A percentile compares a stretch with the other conserved stretches of the same genome.
Conservation (phyloP, 2,329 filamentous ascomycete genomes). For the Pseudocercospora pini-densiflorae region DNA sequence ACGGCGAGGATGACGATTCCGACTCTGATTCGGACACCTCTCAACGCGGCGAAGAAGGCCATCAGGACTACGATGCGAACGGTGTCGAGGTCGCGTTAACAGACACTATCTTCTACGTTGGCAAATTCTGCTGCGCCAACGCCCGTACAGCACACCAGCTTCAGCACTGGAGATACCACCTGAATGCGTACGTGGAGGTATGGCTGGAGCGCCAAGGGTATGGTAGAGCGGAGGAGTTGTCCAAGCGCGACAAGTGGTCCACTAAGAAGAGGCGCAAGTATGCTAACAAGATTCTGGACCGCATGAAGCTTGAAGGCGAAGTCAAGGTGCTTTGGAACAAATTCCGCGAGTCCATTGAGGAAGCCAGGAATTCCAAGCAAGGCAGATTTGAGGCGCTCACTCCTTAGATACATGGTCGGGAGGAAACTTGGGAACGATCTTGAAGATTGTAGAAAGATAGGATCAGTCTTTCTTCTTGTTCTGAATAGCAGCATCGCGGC, state of each 20-base stretch:
- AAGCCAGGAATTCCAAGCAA: constrained; percentile 57
- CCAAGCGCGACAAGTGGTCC: constrained; percentile 65
- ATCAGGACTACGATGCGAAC: constrained; percentile 53
- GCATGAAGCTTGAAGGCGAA: constrained; percentile 64
- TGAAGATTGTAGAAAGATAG: not conserved
- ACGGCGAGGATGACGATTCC: constrained; percentile 57
- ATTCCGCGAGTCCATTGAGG: constrained; percentile 67
- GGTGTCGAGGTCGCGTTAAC: constrained; percentile 52
- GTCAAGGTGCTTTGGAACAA: constrained; percentile 66
- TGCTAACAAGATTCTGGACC: constrained; percentile 67
- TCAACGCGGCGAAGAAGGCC: constrained; percentile 34
- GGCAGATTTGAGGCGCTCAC: constrained; percentile 27
- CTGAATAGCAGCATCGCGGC: not conserved
- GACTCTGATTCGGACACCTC: constrained; percentile 27
- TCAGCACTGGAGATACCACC: constrained; percentile 74
- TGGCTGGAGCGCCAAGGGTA: constrained; percentile 64
- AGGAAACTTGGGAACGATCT: not conserved
- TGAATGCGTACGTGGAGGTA: constrained; percentile 73
- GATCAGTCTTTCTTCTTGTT: not conserved
- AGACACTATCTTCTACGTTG: constrained; percentile 57
- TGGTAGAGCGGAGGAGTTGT: constrained; percentile 61
- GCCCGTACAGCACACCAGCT: constrained; percentile 73
- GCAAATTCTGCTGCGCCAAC: constrained; percentile 61
- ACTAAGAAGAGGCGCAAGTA: constrained; percentile 62
- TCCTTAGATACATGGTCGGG: constrained; percentile 5